These are phyloP conservation scores for Pyrenula aspistea DNA, from an alignment of 495 filamentous ascomycete genomes.

Conservation along the genomic window DNA sequence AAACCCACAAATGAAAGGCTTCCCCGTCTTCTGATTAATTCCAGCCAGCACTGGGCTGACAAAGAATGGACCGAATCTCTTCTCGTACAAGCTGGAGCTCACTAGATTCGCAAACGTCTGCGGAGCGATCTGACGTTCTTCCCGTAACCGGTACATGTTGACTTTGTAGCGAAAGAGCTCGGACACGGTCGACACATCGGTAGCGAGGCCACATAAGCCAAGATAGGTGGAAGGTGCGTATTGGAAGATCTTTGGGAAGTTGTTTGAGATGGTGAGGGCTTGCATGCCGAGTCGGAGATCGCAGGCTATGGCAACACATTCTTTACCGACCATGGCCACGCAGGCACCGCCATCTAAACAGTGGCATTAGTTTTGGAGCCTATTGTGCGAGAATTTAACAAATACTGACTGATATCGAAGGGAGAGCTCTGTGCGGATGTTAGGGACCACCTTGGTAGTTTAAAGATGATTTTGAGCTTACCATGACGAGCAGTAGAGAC, in stretches of 20 bases:
- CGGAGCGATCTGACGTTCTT: slow-evolving; percentile 90
- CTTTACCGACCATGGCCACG: slow-evolving; percentile 97
- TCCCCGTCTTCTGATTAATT: slow-evolving; percentile 78
- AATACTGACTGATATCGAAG: slow-evolving; percentile 73
- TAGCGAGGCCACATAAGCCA: slow-evolving; percentile 92
- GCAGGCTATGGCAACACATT: slow-evolving; percentile 98
- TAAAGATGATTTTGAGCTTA: background rate
- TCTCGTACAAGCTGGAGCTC: slow-evolving; percentile 80
- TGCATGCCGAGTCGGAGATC: slow-evolving; percentile 96
- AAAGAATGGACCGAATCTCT: slow-evolving; percentile 91
- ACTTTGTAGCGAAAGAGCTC: slow-evolving; percentile 99
- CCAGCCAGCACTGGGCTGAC: slow-evolving; percentile 90
- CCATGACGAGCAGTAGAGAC: background rate
- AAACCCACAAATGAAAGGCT: slow-evolving; percentile 97
- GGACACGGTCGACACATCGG: slow-evolving; percentile 85
- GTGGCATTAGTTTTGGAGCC: slow-evolving; percentile 15
- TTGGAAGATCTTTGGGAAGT: slow-evolving; percentile 99
- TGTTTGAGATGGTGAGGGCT: slow-evolving; percentile 93
- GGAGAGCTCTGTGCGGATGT: slow-evolving; percentile 46
- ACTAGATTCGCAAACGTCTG: slow-evolving; percentile 94
- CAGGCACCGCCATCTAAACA: slow-evolving; percentile 80
- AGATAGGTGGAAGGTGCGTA: slow-evolving; percentile 87
- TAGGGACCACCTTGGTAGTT: no score
- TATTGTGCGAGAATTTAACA: background rate
- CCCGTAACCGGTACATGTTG: slow-evolving; percentile 98